Evolutionary conservation across 2,329 filamentous ascomycete species (phyloP).

Genomic region (Diaporthe citrichinensis): DNA sequence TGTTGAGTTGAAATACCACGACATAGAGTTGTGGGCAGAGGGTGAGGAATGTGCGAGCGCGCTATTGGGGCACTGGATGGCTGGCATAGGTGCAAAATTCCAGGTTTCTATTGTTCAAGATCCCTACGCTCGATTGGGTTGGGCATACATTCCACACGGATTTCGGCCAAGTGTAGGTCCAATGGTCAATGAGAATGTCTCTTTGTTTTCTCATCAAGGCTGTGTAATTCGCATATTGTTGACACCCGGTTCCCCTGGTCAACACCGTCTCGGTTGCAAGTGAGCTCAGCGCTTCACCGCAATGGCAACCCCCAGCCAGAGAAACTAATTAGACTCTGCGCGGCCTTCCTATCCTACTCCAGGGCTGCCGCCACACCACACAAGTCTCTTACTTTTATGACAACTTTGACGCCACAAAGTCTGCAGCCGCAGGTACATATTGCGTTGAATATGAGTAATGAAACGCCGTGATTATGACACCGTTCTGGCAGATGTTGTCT

Average conservation of each 20-base stretch:
- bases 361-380: background rate
- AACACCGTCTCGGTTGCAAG: background rate
- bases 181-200: background rate
- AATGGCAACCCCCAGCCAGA: background rate
- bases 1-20: constrained; percentile 20
- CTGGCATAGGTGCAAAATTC: constrained; percentile 1
- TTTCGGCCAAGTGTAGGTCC: background rate
- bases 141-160: constrained; percentile 23
- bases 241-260: background rate
- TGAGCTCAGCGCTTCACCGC: background rate
- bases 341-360: background rate
- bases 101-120: constrained; percentile 15
- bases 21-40: background rate
- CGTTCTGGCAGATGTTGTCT: constrained; percentile 41
- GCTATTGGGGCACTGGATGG: background rate
- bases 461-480: background rate
- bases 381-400: background rate
- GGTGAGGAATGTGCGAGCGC: background rate
- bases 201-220: background rate
- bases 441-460: constrained; percentile 17
- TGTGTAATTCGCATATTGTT: background rate
- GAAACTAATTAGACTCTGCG: background rate
- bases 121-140: constrained; percentile 20
- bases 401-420: constrained; percentile 12
- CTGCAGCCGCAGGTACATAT: constrained; percentile 15